These are phyloP conservation scores for Amaranthus hypochondriacus DNA, from an alignment of 148 eudicot species.

Conservation along the genomic window DNA sequence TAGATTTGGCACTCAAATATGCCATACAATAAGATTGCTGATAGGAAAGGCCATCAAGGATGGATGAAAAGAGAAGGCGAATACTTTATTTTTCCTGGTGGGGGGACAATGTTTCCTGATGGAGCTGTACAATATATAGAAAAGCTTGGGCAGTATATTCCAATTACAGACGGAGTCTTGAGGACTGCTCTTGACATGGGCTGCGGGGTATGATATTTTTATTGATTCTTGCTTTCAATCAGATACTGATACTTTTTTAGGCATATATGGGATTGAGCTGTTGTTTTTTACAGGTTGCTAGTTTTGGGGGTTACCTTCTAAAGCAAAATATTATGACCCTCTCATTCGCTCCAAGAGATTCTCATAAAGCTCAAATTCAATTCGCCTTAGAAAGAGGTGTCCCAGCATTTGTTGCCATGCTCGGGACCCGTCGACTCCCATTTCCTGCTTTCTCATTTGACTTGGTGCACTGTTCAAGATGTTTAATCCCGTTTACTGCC, in stretches of 20 bases:
- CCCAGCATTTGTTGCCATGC: constrained; percentile 97
- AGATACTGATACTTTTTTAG: not conserved
- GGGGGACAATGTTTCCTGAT: constrained; percentile 95
- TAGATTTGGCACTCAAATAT: constrained; percentile 97
- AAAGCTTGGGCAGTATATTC: constrained; percentile 90
- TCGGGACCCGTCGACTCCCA: constrained; percentile 94
- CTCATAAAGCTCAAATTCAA: constrained; percentile 96
- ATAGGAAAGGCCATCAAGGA: constrained; percentile 95
- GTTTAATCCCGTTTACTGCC: constrained; percentile 95
- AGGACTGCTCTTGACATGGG: constrained; percentile 99
- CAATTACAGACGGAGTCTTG: constrained; percentile 71
- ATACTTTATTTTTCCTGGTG: constrained; percentile 94
- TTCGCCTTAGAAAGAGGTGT: constrained; percentile 97
- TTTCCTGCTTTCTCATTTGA: constrained; percentile 97
- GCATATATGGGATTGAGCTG: not conserved
- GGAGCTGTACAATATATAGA: constrained; percentile 93
- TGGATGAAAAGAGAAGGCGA: constrained; percentile 96
- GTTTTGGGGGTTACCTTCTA: constrained; percentile 92
- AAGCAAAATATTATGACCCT: constrained; percentile 70
- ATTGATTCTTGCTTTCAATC: constrained; percentile 1
- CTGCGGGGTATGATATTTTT: constrained; percentile 72
- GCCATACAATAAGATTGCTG: constrained; percentile 96
- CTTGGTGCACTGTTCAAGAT: constrained; percentile 96
- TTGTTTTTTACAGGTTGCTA: constrained; percentile 70
- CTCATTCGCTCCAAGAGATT: constrained; percentile 99